A percentile compares a stretch with the other conserved stretches of the same genome.
Conservation (phyloP, 495 filamentous ascomycete species). For the Neurospora hispaniola region DNA sequence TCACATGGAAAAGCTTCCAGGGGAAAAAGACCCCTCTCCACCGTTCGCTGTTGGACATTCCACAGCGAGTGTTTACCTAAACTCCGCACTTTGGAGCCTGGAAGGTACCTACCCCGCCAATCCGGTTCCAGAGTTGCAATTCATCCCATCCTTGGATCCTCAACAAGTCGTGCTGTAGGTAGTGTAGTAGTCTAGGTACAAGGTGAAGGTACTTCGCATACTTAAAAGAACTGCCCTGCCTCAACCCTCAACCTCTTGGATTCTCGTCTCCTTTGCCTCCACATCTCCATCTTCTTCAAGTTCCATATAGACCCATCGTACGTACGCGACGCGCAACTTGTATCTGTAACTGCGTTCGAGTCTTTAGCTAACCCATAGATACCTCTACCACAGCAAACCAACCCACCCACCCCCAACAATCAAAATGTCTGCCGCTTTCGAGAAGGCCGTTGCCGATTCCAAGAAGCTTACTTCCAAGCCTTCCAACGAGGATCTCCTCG, state of each 20-base stretch:
- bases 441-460: conserved; percentile 51
- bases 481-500: conserved; percentile 45
- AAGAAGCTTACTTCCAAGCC: conserved; percentile 54
- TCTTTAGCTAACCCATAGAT: background rate
- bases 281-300: conserved; percentile 1
- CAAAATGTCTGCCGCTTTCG: conserved; percentile 41
- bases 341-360: background rate
- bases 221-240: background rate
- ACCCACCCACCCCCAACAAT: conserved; percentile 5
- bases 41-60: background rate
- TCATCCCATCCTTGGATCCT: background rate
- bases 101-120: background rate
- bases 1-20: conserved; percentile 3
- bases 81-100: background rate
- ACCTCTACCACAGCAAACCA: background rate
- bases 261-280: background rate
- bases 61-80: background rate
- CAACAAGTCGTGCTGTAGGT: background rate
- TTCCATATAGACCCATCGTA: background rate
- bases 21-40: background rate
- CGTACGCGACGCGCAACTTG: background rate
- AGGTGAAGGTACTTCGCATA: background rate
- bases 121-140: background rate
- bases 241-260: background rate
- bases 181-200: background rate